Conservation (phyloP, 2,329 filamentous ascomycete genomes). For the Calycina marina region DNA sequence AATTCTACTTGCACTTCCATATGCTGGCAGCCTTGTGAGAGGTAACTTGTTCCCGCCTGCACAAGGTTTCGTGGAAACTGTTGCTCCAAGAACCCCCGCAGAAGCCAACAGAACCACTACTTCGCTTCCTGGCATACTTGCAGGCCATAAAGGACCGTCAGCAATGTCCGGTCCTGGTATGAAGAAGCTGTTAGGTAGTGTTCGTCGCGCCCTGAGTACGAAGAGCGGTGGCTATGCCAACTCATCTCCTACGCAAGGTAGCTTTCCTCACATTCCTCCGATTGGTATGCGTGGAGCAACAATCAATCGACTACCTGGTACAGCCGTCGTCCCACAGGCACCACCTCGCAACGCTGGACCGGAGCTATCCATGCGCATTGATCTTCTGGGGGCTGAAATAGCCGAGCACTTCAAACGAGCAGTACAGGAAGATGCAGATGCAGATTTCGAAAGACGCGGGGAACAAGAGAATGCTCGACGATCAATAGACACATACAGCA, state of each 20-base stretch:
- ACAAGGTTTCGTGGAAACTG: constrained; percentile 63
- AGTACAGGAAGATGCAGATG: constrained; percentile 47
- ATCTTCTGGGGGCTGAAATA: constrained; percentile 66
- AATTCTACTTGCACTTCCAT: constrained; percentile 46
- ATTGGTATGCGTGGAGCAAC: constrained; percentile 29
- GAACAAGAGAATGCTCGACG: constrained; percentile 13
- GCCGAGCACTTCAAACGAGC: constrained; percentile 67
- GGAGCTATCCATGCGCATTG: constrained; percentile 52
- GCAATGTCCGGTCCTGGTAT: constrained; percentile 61
- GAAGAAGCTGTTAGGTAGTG: constrained; percentile 73
- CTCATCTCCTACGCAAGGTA: constrained; percentile 23
- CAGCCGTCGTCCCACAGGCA: constrained; percentile 43
- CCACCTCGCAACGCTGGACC: constrained; percentile 29
- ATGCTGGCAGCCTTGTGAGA: constrained; percentile 73
- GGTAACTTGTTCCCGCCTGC: constrained; percentile 73
- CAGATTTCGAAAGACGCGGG: constrained; percentile 20
- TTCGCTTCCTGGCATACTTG: constrained; percentile 26
- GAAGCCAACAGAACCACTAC: constrained; percentile 38
- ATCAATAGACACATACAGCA: constrained; percentile 6
- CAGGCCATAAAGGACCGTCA: constrained; percentile 33
- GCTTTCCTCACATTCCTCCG: constrained; percentile 21
- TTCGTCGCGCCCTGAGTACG: constrained; percentile 67
- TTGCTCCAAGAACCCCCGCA: constrained; percentile 34
- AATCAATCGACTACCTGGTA: constrained; percentile 43
- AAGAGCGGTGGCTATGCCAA: constrained; percentile 11